phyloP scores from a whole-genome alignment of 305 asterid genomes.

The Stenogyne calaminthoides region DNA sequence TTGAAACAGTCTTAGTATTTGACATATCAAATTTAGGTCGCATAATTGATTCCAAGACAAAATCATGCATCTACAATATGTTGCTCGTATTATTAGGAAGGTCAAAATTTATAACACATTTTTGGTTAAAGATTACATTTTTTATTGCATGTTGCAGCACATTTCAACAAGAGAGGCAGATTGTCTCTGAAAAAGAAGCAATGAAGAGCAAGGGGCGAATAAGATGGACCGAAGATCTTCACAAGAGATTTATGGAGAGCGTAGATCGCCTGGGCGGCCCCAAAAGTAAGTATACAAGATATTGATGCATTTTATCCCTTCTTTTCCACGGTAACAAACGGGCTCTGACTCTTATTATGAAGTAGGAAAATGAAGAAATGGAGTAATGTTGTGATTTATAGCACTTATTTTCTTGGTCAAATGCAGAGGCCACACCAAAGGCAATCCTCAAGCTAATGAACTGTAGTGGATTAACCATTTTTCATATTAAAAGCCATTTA shows the following conservation, averaged over 20 bases:
- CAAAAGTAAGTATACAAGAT: slow-evolving; percentile 38
- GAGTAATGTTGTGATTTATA: no score
- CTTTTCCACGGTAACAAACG: no score
- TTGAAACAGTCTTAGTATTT: no score
- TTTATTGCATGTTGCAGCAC: slow-evolving; percentile 13
- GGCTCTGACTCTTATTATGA: no score
- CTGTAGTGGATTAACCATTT: slow-evolving; percentile 44
- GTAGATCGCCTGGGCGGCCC: slow-evolving; percentile 48
- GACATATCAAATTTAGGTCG: neutral
- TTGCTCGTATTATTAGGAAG: no score
- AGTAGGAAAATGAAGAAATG: neutral
- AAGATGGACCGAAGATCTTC: slow-evolving; percentile 52
- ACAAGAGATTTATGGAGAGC: slow-evolving; percentile 40
- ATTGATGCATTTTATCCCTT: no score
- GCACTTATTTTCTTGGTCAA: slow-evolving; percentile 14
- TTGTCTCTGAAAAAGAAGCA: slow-evolving; percentile 18
- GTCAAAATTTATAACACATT: no score
- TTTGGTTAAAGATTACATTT: neutral
- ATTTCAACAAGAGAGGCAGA: slow-evolving; percentile 21
- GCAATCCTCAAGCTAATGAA: slow-evolving; percentile 51
- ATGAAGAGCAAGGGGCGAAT: slow-evolving; percentile 33
- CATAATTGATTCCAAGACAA: neutral
- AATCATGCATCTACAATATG: no score
- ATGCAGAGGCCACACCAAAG: slow-evolving; percentile 61
- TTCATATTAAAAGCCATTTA: slow-evolving; percentile 56